phyloP scores from a whole-genome alignment of 2,329 filamentous ascomycete genomes.

The Aureobasidium sp. region DNA sequence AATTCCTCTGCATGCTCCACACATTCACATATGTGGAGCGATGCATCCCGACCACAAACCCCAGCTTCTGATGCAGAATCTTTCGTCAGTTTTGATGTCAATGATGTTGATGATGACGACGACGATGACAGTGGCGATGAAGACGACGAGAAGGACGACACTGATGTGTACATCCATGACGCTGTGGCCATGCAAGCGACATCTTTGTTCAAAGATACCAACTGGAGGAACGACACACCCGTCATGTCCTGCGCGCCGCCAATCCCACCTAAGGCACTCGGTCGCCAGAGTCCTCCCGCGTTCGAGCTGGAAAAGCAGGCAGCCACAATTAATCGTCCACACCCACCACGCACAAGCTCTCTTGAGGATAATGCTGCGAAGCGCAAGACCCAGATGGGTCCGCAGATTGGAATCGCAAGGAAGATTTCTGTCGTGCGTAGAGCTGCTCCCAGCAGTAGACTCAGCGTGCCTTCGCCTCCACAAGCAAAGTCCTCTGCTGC shows the following conservation, averaged over 20 bases:
- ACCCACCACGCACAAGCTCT: slow-evolving; percentile 10
- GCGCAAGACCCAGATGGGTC: neutral
- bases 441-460: neutral
- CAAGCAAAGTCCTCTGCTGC: neutral
- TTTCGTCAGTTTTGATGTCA: slow-evolving; percentile 16
- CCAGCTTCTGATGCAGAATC: slow-evolving; percentile 19
- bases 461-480: neutral
- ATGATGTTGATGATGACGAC: slow-evolving; percentile 9
- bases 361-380: neutral
- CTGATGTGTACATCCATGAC: neutral
- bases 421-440: slow-evolving; percentile 23
- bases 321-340: neutral
- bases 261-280: slow-evolving; percentile 8
- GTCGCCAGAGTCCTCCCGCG: slow-evolving; percentile 1
- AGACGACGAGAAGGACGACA: neutral
- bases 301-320: neutral
- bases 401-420: slow-evolving; percentile 25
- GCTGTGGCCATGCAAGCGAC: slow-evolving; percentile 5
- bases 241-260: neutral
- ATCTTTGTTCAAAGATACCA: neutral
- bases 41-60: slow-evolving; percentile 24
- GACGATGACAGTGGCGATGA: neutral
- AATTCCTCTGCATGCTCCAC: slow-evolving; percentile 14
- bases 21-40: slow-evolving; percentile 23
- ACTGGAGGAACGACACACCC: slow-evolving; percentile 2